These are phyloP conservation scores for Diversispora epigaea DNA, from an alignment of 192 early-diverging fungal genomes.

Conservation along the genomic window DNA sequence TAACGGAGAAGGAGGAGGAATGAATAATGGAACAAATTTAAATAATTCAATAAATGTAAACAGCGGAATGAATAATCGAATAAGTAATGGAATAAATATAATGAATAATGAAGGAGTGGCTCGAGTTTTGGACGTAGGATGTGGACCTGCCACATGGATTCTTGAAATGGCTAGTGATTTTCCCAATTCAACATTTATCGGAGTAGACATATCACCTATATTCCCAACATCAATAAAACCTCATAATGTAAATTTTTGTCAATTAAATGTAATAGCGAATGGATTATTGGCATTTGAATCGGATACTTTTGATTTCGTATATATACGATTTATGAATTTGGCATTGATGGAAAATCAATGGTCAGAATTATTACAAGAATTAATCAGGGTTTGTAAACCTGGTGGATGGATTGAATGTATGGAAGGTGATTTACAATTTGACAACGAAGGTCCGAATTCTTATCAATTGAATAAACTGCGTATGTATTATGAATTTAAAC, in stretches of 20 bases:
- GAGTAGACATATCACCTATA: constrained; percentile 40
- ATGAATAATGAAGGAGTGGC: not conserved
- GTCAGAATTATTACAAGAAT: not conserved
- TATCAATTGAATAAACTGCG: not conserved
- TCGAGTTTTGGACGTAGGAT: constrained; percentile 19
- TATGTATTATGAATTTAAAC: not conserved
- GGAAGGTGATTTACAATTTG: not conserved
- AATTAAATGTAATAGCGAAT: constrained; percentile 34
- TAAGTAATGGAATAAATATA: not conserved
- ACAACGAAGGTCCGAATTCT: not conserved
- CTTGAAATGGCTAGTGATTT: constrained; percentile 43
- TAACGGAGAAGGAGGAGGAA: not conserved
- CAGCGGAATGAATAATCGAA: too few relatives aligned
- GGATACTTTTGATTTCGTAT: constrained; percentile 34
- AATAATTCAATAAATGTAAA: not conserved
- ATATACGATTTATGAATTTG: not conserved
- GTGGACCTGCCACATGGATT: constrained; percentile 41
- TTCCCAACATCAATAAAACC: constrained; percentile 41
- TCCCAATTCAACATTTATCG: constrained; percentile 33
- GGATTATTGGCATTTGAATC: constrained; percentile 21
- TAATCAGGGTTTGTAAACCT: constrained; percentile 25
- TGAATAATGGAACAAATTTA: not conserved
- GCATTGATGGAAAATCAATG: not conserved
- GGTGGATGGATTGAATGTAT: constrained; percentile 37
- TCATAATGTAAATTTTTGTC: constrained; percentile 35